Evolutionary conservation across 164 flowering plant species (phyloP).

Genomic region (Vitis rotundifolia): DNA sequence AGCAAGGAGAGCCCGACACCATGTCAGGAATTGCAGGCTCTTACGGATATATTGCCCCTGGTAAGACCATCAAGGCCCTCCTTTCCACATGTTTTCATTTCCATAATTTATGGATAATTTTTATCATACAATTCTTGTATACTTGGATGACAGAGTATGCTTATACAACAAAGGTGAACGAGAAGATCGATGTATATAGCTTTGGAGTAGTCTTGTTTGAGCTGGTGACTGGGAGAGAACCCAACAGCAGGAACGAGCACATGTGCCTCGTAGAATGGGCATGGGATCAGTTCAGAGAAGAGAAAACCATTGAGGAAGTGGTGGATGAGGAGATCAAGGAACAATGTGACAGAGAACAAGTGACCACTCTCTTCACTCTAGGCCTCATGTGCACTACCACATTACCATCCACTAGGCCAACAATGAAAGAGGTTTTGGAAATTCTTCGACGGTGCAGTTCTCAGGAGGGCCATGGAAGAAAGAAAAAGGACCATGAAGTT

Average conservation of each 20-base stretch:
- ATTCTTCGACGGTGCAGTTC: constrained; percentile 39
- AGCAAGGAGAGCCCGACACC: constrained; percentile 49
- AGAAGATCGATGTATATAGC: constrained; percentile 82
- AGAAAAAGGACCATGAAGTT: constrained; percentile 33
- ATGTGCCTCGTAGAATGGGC: constrained; percentile 75
- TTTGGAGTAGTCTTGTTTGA: constrained; percentile 91
- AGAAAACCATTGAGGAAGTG: constrained; percentile 34
- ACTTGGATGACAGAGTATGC: constrained; percentile 61
- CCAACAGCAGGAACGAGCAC: constrained; percentile 53
- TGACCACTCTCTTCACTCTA: constrained; percentile 55
- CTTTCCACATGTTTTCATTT: too few relatives aligned
- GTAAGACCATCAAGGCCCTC: constrained; percentile 30
- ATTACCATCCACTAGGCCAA: constrained; percentile 58
- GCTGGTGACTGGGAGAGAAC: constrained; percentile 69
- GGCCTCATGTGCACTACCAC: constrained; percentile 73
- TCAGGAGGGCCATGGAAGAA: constrained; percentile 9
- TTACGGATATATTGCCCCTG: constrained; percentile 90
- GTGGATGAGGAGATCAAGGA: constrained; percentile 57
- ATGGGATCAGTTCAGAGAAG: constrained; percentile 48
- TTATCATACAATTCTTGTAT: not conserved
- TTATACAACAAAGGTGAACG: constrained; percentile 60
- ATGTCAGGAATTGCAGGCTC: constrained; percentile 84
- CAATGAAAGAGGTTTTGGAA: constrained; percentile 78
- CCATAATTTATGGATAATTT: too few relatives aligned
- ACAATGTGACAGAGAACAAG: constrained; percentile 41